Evolutionary conservation across 1,139 yeast species (phyloP).

Genomic region (Candida sanyaensis): DNA sequence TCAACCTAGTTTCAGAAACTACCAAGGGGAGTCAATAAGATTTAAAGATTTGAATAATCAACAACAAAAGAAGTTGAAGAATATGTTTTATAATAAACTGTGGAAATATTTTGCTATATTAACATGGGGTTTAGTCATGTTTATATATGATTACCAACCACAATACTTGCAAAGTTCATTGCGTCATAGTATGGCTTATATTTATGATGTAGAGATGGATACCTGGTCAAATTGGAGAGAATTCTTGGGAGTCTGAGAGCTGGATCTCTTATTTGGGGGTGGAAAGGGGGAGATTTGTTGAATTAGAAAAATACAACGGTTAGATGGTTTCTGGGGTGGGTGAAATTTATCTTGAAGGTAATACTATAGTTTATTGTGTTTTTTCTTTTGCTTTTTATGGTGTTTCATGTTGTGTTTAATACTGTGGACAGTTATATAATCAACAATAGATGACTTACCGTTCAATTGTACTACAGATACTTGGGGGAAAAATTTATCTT

Average conservation of each 20-base stretch:
- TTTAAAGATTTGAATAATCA: slow-evolving; percentile 32
- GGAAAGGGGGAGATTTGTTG: not conserved
- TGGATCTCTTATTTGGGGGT: not conserved
- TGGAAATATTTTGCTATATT: slow-evolving; percentile 72
- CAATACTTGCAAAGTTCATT: slow-evolving; percentile 65
- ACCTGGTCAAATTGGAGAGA: slow-evolving; percentile 46
- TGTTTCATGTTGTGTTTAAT: too few species aligned
- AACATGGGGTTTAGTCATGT: slow-evolving; percentile 79
- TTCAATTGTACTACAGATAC: too few species aligned
- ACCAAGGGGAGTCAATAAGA: slow-evolving; percentile 22
- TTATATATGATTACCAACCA: slow-evolving; percentile 65
- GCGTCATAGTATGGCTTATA: slow-evolving; percentile 71
- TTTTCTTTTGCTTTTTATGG: too few species aligned
- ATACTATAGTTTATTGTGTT: too few species aligned
- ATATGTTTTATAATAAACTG: slow-evolving; percentile 39
- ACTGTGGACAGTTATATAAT: too few species aligned
- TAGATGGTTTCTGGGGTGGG: too few species aligned
- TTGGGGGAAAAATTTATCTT: too few species aligned
- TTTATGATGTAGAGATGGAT: slow-evolving; percentile 58
- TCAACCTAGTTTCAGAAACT: slow-evolving; percentile 34
- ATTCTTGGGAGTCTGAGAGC: slow-evolving; percentile 34
- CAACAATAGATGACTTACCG: too few species aligned
- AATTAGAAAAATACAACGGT: not conserved
- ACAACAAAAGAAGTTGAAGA: slow-evolving; percentile 37
- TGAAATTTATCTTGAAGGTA: too few species aligned